phyloP scores from a whole-genome alignment of 352 stramenopile species.

The Phytophthora colocasiae region DNA sequence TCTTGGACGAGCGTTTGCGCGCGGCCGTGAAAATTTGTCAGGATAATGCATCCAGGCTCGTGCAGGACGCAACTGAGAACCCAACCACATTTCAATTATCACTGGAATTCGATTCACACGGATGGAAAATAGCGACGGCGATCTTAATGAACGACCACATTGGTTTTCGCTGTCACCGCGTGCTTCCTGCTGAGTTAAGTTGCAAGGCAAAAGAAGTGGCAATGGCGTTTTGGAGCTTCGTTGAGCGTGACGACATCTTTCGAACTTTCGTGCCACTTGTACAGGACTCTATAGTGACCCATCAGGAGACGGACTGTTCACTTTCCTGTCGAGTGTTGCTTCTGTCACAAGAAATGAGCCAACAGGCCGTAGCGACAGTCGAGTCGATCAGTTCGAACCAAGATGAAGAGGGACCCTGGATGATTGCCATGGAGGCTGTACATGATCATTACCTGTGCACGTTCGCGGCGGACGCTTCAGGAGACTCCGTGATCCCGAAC shows the following conservation, averaged over 20 bases:
- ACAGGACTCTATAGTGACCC: slow-evolving; percentile 49
- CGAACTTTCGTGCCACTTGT: slow-evolving; percentile 66
- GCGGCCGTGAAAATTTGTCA: slow-evolving; percentile 29
- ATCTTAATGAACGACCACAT: slow-evolving; percentile 46
- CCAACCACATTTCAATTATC: slow-evolving; percentile 37
- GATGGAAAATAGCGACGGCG: slow-evolving; percentile 57
- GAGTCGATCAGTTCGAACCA: slow-evolving; percentile 41
- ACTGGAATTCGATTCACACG: slow-evolving; percentile 46
- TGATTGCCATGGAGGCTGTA: slow-evolving; percentile 62
- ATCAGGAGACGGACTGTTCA: slow-evolving; percentile 38
- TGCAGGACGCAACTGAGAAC: slow-evolving; percentile 34
- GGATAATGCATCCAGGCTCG: slow-evolving; percentile 43
- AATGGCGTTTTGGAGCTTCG: slow-evolving; percentile 51
- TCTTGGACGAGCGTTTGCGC: slow-evolving; percentile 47
- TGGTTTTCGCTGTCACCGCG: slow-evolving; percentile 53
- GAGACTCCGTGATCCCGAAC: slow-evolving; percentile 23
- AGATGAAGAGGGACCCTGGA: slow-evolving; percentile 37
- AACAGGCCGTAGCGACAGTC: slow-evolving; percentile 51
- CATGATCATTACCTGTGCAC: slow-evolving; percentile 61
- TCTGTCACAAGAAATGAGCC: slow-evolving; percentile 23
- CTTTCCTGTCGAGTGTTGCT: slow-evolving; percentile 50
- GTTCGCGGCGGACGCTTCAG: slow-evolving; percentile 41
- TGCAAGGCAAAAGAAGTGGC: slow-evolving; percentile 43
- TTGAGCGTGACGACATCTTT: slow-evolving; percentile 68
- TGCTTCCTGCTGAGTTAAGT: slow-evolving; percentile 23